Base-by-base conservation (phyloP, 345 rosid species). In the Murraya koenigii region DNA sequence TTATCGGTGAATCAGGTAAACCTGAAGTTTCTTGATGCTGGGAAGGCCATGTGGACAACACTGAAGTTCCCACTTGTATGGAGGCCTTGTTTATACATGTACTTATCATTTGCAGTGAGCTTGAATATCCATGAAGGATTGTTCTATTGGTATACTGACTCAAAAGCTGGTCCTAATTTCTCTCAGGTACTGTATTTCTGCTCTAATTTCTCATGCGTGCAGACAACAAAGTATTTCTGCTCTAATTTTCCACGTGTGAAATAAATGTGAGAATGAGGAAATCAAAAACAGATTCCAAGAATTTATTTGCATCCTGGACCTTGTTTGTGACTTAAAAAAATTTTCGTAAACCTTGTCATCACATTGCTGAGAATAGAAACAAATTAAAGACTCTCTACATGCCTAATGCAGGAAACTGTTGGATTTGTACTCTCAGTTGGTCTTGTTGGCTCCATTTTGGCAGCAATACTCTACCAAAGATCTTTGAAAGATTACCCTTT, bases 21-120 rank as follows among this genome's bases (percentile, higher is more conserved):
- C 79, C 85, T 80, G 74, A 97, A 89, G 77, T 81, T 93, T 80
- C 60, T 80, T 23, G 91, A 85, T 79, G 98, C 97, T 10, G 86
- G 94, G 61, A 94, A 87, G 81, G 85, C 98, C 9, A 91, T 92
- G 97, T 89, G 97, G 97, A 88, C 80, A 36, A 96, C 97, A 58
- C 68, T 96, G 83, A 91, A 92, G 72, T 83, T 82, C 77, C 90
- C 95, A 0, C 85, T 86, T 69, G 98, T 94, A 66, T 94, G 97
- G 99, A 85, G 94, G 77, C 94, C 97, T 8, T 87, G 98, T 76
- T 62, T 96, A 23, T 96, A 96, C 79, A 94, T 94, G 98, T 96
- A 90, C 76, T 52, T 89, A 30, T 94, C 97, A 22, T 80, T 96
- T 26, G 82, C 95, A 30, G 39, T 89, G 78, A 92, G 98, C 81